Percentiles rank a stretch among this genome's conserved stretches.
Conservation (phyloP, 2,329 filamentous ascomycete species). For the Fusarium protoensiforme region DNA sequence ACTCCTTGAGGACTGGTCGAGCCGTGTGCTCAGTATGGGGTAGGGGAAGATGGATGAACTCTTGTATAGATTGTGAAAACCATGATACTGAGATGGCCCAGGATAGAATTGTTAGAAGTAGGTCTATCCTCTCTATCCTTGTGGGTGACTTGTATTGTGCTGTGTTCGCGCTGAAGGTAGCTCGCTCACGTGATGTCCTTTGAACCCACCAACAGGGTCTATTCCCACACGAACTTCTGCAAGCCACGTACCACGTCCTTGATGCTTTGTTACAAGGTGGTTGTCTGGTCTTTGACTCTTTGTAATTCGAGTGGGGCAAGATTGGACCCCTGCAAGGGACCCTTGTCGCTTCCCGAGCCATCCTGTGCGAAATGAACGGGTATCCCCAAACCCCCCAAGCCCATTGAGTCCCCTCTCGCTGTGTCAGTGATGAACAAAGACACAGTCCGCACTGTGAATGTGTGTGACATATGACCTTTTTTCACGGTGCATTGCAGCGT, state of each 20-base stretch:
- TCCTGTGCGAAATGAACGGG: not conserved
- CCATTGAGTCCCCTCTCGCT: not conserved
- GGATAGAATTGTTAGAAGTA: not conserved
- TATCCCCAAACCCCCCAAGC: not conserved
- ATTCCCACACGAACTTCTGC: not conserved
- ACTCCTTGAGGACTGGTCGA: not conserved
- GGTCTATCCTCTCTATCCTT: not conserved
- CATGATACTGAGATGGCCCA: not conserved
- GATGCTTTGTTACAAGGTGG: not conserved
- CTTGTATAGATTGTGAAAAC: not conserved
- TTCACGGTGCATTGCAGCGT: not conserved
- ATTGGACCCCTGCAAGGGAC: not conserved
- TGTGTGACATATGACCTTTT: not conserved
- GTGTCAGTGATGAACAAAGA: not conserved
- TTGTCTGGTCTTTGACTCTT: not conserved
- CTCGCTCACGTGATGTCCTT: not conserved
- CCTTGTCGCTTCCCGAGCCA: not conserved
- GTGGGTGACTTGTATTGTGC: not conserved
- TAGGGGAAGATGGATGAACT: not conserved
- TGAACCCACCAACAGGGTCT: not conserved
- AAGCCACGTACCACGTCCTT: not conserved
- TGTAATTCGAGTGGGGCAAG: not conserved
- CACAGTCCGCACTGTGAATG: not conserved
- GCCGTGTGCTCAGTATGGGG: not conserved
- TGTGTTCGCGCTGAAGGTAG: not conserved